phyloP scores from a whole-genome alignment of 2,329 filamentous ascomycete genomes.

The Stemphylium beticola region DNA sequence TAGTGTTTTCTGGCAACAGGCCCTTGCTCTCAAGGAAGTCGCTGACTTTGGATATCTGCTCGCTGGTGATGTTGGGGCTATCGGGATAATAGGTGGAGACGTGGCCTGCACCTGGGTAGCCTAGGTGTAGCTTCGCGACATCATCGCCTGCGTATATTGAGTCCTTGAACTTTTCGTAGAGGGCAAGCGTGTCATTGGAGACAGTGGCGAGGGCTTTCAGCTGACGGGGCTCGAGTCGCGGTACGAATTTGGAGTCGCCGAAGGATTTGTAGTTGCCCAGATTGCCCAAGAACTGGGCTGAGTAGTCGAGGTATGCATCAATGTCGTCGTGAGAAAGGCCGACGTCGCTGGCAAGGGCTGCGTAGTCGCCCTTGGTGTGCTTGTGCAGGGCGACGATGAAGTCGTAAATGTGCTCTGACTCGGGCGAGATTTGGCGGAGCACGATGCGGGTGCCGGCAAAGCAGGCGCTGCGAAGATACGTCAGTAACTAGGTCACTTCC shows the following conservation, averaged over 20 bases:
- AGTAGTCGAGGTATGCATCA: conserved; percentile 47
- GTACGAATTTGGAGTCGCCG: conserved; percentile 59
- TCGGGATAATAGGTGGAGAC: conserved; percentile 59
- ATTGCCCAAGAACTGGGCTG: conserved; percentile 60
- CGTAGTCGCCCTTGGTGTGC: conserved; percentile 57
- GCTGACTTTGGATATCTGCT: conserved; percentile 55
- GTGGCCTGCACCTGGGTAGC: conserved; percentile 57
- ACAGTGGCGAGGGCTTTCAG: conserved; percentile 54
- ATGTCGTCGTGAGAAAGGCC: conserved; percentile 49
- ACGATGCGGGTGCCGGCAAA: conserved; percentile 59
- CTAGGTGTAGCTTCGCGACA: conserved; percentile 55
- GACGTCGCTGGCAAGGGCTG: conserved; percentile 51
- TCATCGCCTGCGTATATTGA: conserved; percentile 53
- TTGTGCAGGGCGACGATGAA: conserved; percentile 60
- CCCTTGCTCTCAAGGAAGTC: conserved; percentile 55
- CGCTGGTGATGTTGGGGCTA: conserved; percentile 55
- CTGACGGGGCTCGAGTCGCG: conserved; percentile 52
- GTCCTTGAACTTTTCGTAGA: conserved; percentile 54
- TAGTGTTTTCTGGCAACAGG: conserved; percentile 58
- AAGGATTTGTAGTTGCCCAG: conserved; percentile 61
- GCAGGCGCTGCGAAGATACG: conserved; percentile 45
- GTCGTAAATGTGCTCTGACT: conserved; percentile 61
- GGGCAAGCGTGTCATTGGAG: conserved; percentile 46
- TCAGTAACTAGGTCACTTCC: conserved; percentile 9
- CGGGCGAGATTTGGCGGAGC: conserved; percentile 59